A percentile compares a stretch with the other conserved stretches of the same genome.
These are phyloP conservation scores for Capsicum baccatum DNA, from an alignment of 257 asterid genomes.

Conservation along the genomic window DNA sequence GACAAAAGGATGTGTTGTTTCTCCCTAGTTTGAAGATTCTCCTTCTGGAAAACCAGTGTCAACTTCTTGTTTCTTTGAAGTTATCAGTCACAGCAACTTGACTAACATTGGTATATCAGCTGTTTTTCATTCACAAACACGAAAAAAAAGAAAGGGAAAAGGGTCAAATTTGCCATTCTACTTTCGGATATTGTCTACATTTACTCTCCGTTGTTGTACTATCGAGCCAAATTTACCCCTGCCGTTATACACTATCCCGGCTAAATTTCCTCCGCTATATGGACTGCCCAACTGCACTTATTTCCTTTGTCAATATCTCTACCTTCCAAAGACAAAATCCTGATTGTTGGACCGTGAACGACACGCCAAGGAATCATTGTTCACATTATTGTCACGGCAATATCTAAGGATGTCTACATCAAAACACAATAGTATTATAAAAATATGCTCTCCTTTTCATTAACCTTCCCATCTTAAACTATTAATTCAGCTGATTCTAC, in stretches of 20 bases:
- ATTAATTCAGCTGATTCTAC: neutral
- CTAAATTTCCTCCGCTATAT: neutral
- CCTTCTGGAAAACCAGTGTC: neutral
- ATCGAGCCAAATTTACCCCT: no score
- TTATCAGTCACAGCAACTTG: conserved; percentile 24
- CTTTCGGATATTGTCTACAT: neutral
- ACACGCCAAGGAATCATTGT: neutral
- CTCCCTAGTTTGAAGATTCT: conserved; percentile 12
- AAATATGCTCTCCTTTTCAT: neutral
- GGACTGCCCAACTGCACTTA: neutral
- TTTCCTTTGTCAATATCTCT: neutral
- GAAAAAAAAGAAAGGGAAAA: neutral
- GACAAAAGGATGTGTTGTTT: neutral
- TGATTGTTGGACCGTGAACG: neutral
- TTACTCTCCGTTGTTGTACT: neutral
- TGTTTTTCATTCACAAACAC: neutral
- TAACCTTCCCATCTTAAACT: neutral
- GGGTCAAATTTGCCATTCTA: neutral
- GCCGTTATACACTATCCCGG: no score
- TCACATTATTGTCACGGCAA: neutral
- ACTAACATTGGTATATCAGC: conserved; percentile 19
- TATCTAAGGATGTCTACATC: neutral
- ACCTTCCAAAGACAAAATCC: neutral
- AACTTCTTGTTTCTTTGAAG: conserved; percentile 1
- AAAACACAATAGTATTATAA: neutral